Evolutionary conservation across 148 eudicot genomes (phyloP).

Genomic region (Beta vulgaris): DNA sequence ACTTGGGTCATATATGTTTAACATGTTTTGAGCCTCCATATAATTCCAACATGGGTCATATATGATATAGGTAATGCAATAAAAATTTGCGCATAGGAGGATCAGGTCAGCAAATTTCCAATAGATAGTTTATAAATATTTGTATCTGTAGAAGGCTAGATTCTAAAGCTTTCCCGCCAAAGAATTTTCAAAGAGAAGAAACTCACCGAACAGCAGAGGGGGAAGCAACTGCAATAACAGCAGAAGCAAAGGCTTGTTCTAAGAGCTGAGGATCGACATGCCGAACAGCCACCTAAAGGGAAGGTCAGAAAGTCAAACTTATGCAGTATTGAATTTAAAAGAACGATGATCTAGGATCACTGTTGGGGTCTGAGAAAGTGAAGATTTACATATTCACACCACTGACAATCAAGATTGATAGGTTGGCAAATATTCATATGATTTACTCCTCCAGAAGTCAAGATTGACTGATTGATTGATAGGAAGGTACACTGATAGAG

Average conservation of each 20-base stretch:
- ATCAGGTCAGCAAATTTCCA: neutral
- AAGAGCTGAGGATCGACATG: slow-evolving; percentile 61
- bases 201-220: slow-evolving; percentile 89
- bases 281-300: slow-evolving; percentile 63
- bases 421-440: neutral
- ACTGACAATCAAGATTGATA: neutral
- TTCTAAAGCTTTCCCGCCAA: neutral
- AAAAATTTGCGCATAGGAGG: no score
- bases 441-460: no score
- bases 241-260: slow-evolving; percentile 65
- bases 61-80: neutral
- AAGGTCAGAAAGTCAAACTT: slow-evolving; percentile 1
- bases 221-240: slow-evolving; percentile 92
- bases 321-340: neutral
- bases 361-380: neutral
- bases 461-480: no score
- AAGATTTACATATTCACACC: neutral
- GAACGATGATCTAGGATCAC: neutral
- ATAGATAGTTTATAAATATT: neutral
- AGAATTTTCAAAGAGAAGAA: neutral
- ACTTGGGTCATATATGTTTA: neutral
- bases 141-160: neutral
- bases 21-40: neutral
- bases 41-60: neutral
- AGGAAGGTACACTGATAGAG: no score